Base-by-base conservation (phyloP, 257 asterid species). In the Fraxinus americana region DNA sequence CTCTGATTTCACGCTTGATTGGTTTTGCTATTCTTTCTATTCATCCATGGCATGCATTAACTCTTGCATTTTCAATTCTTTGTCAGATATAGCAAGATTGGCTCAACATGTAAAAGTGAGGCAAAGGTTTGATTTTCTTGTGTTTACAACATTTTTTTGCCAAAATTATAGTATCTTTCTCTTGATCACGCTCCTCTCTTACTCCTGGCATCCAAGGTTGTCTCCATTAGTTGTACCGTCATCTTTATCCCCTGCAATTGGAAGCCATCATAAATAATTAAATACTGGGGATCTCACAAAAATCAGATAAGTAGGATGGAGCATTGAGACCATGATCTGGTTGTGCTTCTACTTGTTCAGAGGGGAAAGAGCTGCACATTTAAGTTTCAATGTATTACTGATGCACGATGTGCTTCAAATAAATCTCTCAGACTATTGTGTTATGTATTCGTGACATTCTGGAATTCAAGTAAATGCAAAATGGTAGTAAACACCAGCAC, bases 101-200 rank as follows among this genome's bases (percentile, higher is more conserved):
- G 99, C 97, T 77, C 94, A 90, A 81, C 74, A 80, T 82, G 95
- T 91, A 73, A 93, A 95, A 88, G 97, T 95, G 80, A 89, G 98
- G 80, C 99, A 95, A 90, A 91, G 99, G 99, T 95, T 25, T 76
- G 89, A 14, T 66, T 71, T 57, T 25, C 32, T 78, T 69, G 43
- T 59, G 34, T 36, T 36, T 38, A 19, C 57, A 65, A 50, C 43
- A 71, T 34, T n/a, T 63, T 34, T 48, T 67, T 43, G 52, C 12
- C 52, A 41, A 3, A 43, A 43, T 16, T 41, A 41, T 11, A 11
- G 45, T 41, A 43, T 43, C 6, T 48, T 48, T 16, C 59, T 48
- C 59, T 48, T 16, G n/a, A 16, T 48, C n/a, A 48, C 7, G 1
- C 59, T 48, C 8, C 57, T 16, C 8, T 14, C 59, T 14, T 16